Conservation (phyloP, 257 asterid genomes). For the Cruciata laevipes region DNA sequence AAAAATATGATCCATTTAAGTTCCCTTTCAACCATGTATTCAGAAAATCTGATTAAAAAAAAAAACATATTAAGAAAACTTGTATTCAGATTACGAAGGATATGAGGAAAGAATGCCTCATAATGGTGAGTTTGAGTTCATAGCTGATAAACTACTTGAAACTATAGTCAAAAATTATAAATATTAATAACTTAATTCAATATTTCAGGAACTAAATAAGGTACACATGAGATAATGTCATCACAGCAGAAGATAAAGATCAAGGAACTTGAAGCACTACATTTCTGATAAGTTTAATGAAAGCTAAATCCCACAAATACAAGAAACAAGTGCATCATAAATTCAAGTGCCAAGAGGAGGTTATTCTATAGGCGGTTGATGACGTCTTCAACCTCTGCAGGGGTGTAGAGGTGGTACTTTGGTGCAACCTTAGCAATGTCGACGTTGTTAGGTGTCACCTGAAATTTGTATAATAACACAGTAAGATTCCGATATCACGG, state of each 20-base stretch:
- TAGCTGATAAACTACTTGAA: neutral
- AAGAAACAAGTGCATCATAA: constrained; percentile 1
- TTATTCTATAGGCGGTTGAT: constrained; percentile 53
- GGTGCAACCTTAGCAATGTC: constrained; percentile 90
- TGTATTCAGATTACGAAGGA: too few relatives aligned
- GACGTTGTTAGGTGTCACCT: constrained; percentile 90
- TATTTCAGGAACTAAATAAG: neutral
- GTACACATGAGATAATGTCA: neutral
- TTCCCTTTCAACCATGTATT: too few relatives aligned
- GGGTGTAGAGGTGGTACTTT: constrained; percentile 71
- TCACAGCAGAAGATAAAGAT: neutral
- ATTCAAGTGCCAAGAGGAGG: constrained; percentile 3
- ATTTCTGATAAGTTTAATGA: neutral
- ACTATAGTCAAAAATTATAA: neutral
- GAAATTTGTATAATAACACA: constrained; percentile 7
- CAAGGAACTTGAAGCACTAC: neutral
- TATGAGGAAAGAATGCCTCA: too few relatives aligned
- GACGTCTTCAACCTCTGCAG: constrained; percentile 79
- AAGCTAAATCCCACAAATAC: neutral
- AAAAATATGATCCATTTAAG: too few relatives aligned
- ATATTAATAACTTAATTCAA: neutral
- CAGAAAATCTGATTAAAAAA: too few relatives aligned
- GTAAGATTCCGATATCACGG: neutral
- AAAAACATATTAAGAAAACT: too few relatives aligned
- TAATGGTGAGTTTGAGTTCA: neutral